Conservation (phyloP, 108 stramenopile species). For the Stephanodiscus minutulus region DNA sequence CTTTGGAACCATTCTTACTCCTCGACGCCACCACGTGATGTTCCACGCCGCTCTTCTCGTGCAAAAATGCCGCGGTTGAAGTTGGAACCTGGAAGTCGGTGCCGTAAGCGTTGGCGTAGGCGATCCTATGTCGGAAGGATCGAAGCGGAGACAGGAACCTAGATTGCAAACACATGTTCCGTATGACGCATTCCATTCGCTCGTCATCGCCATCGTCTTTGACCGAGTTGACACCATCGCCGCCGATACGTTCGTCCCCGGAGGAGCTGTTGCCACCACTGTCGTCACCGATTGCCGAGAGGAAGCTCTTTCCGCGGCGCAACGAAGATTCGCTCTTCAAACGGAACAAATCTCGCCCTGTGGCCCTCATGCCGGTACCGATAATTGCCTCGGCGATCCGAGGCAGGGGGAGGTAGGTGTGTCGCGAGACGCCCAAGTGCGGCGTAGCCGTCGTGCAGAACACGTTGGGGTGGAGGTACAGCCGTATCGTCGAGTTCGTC, state of each 20-base stretch:
- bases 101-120: conserved; percentile 87
- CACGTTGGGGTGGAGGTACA: conserved; percentile 61
- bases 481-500: neutral
- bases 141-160: conserved; percentile 63
- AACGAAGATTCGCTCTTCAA: conserved; percentile 26
- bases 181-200: conserved; percentile 45
- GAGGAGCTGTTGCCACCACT: conserved; percentile 14
- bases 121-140: conserved; percentile 72
- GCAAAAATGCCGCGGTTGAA: conserved; percentile 81
- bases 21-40: conserved; percentile 42
- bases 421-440: conserved; percentile 73
- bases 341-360: conserved; percentile 70
- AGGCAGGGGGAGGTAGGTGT: conserved; percentile 81
- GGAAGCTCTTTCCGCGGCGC: neutral
- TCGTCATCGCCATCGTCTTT: conserved; percentile 12
- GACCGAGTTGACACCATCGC: neutral
- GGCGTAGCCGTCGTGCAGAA: conserved; percentile 90
- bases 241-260: neutral
- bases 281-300: neutral
- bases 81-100: conserved; percentile 90
- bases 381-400: conserved; percentile 67
- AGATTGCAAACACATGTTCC: conserved; percentile 46
- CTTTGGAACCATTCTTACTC: conserved; percentile 24
- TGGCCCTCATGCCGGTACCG: conserved; percentile 61
- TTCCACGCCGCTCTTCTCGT: conserved; percentile 58